Evolutionary conservation across 352 stramenopile genomes (phyloP).

Genomic region (Peronospora destructor): DNA sequence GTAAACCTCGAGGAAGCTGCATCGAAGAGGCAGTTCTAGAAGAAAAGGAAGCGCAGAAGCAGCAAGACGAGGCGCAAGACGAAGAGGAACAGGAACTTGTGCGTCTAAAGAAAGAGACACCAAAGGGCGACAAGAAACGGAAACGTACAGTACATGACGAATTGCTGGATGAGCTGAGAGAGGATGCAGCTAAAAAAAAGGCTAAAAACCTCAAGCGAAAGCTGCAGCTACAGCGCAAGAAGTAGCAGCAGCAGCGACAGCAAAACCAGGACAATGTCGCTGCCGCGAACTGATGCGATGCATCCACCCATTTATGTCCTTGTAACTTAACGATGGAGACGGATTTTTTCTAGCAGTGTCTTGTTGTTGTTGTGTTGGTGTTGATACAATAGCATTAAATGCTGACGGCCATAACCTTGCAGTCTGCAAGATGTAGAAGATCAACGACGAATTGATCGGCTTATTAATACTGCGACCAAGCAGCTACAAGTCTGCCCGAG

Average conservation of each 20-base stretch:
- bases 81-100: conserved; percentile 59
- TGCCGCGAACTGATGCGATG: conserved; percentile 5
- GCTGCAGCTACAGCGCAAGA: conserved; percentile 67
- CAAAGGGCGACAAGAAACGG: conserved; percentile 41
- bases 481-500: too few species aligned
- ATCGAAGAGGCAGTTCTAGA: conserved; percentile 31
- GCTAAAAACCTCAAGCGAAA: conserved; percentile 77
- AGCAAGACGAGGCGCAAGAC: conserved; percentile 36
- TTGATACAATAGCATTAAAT: neutral
- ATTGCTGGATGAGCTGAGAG: conserved; percentile 55
- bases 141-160: conserved; percentile 64
- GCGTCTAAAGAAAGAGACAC: conserved; percentile 25
- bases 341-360: neutral
- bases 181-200: conserved; percentile 58
- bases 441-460: neutral
- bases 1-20: conserved; percentile 37
- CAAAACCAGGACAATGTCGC: conserved; percentile 11
- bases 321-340: conserved; percentile 19
- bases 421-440: neutral
- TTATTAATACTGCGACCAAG: too few species aligned
- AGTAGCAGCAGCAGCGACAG: conserved; percentile 31
- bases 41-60: conserved; percentile 25
- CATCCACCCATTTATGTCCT: neutral
- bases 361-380: neutral
- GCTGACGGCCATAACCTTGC: neutral